A percentile compares a stretch with the other conserved stretches of the same genome.
phyloP scores from a whole-genome alignment of 306 rosid species.

The Ormosia emarginata region DNA sequence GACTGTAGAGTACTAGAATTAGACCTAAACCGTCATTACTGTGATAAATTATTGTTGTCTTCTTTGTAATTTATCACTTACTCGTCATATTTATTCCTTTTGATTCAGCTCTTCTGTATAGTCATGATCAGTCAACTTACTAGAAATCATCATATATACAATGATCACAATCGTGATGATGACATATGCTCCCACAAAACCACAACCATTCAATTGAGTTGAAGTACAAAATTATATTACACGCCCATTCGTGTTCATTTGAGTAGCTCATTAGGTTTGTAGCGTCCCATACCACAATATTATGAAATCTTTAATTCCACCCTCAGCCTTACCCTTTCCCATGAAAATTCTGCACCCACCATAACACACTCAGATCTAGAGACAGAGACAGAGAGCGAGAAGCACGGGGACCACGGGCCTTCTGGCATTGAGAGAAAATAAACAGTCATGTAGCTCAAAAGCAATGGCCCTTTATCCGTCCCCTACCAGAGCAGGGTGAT shows the following conservation, averaged over 20 bases:
- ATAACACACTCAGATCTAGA: conserved; percentile 21
- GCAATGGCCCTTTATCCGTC: conserved; percentile 31
- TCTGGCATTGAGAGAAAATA: conserved; percentile 18
- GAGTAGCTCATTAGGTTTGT: neutral
- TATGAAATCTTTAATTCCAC: neutral
- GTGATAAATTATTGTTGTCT: neutral
- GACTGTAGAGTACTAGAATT: neutral
- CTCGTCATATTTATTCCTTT: neutral
- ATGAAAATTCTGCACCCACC: conserved; percentile 29
- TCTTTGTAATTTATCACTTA: neutral
- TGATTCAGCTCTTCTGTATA: neutral
- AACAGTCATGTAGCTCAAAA: conserved; percentile 29
- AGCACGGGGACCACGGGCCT: conserved; percentile 10
- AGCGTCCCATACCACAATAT: neutral
- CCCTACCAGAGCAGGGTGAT: too few relatives aligned
- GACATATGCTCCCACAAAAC: neutral
- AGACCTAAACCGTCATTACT: neutral
- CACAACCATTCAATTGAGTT: neutral
- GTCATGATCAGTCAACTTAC: neutral
- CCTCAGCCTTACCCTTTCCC: conserved; percentile 4
- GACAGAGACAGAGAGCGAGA: conserved; percentile 5
- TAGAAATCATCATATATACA: neutral
- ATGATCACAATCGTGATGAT: neutral
- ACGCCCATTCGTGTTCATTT: neutral
- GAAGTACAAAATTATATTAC: neutral